Percentiles rank a stretch among this genome's conserved stretches.
Evolutionary conservation across 441 rosid species (phyloP).

Genomic region (Populus hybrid): DNA sequence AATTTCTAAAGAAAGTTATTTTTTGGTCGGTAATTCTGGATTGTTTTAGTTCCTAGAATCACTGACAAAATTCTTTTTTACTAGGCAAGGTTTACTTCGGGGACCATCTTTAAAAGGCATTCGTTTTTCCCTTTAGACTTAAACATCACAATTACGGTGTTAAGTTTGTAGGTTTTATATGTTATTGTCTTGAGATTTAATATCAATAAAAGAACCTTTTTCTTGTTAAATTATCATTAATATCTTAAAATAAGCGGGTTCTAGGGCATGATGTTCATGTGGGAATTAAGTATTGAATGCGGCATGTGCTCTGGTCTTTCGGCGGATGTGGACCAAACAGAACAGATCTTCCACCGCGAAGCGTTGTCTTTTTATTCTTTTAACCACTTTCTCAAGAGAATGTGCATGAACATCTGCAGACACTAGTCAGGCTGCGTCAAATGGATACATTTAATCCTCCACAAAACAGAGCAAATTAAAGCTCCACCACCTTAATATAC

Average conservation of each 20-base stretch:
- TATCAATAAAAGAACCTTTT: too few relatives aligned
- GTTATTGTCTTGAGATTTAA: not conserved
- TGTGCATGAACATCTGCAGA: not conserved
- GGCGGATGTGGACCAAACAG: not conserved
- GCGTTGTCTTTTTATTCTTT: not conserved
- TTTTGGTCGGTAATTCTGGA: slow-evolving; percentile 10
- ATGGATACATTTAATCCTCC: too few relatives aligned
- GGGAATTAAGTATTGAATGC: not conserved
- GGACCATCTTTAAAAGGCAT: slow-evolving; percentile 16
- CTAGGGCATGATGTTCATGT: not conserved
- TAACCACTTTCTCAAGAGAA: not conserved
- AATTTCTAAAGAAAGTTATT: slow-evolving; percentile 18
- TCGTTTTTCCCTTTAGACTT: not conserved
- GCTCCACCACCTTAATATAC: too few relatives aligned
- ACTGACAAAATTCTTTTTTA: not conserved
- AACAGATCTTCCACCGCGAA: not conserved
- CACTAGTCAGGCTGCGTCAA: not conserved
- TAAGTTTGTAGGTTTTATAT: too few relatives aligned
- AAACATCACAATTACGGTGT: too few relatives aligned
- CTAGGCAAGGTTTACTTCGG: not conserved
- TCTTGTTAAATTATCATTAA: too few relatives aligned
- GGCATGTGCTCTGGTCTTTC: not conserved
- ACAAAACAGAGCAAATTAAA: too few relatives aligned
- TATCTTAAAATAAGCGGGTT: not conserved
- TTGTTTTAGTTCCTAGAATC: slow-evolving; percentile 15